Conservation (phyloP, 495 filamentous ascomycete genomes). For the Bacidia gigantensis region DNA sequence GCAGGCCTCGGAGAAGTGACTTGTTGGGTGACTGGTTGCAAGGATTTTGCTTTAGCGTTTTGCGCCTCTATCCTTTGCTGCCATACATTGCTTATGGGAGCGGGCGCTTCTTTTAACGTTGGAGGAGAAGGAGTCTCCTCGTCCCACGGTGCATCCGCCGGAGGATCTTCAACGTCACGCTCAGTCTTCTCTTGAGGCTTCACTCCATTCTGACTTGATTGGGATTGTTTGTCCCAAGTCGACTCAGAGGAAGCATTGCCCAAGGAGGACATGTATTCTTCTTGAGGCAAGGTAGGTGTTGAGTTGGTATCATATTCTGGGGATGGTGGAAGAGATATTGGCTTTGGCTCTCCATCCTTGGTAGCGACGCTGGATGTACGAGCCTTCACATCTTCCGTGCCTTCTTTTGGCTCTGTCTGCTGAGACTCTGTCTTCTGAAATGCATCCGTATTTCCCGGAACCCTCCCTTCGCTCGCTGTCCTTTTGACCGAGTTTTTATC, state of each 20-base stretch:
- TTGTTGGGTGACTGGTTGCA: slow-evolving; percentile 14
- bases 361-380: slow-evolving; percentile 23
- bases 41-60: slow-evolving; percentile 49
- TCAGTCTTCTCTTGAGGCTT: slow-evolving; percentile 30
- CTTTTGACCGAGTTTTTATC: slow-evolving; percentile 13
- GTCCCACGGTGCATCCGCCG: slow-evolving; percentile 20
- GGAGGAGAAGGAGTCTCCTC: slow-evolving; percentile 38
- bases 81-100: slow-evolving; percentile 80
- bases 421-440: neutral
- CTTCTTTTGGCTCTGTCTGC: neutral
- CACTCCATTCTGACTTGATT: slow-evolving; percentile 31
- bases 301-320: slow-evolving; percentile 54
- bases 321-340: slow-evolving; percentile 46
- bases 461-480: slow-evolving; percentile 16
- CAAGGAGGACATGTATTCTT: slow-evolving; percentile 52
- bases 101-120: slow-evolving; percentile 64
- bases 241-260: slow-evolving; percentile 48
- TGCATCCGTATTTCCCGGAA: slow-evolving; percentile 10
- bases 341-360: slow-evolving; percentile 17
- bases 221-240: slow-evolving; percentile 55
- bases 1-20: slow-evolving; percentile 20
- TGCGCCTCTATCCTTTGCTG: slow-evolving; percentile 55
- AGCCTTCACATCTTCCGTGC: neutral
- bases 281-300: slow-evolving; percentile 52
- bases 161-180: slow-evolving; percentile 28